Evolutionary conservation across 192 early-diverging fungal genomes (phyloP).

Genomic region (Gigaspora rosea): DNA sequence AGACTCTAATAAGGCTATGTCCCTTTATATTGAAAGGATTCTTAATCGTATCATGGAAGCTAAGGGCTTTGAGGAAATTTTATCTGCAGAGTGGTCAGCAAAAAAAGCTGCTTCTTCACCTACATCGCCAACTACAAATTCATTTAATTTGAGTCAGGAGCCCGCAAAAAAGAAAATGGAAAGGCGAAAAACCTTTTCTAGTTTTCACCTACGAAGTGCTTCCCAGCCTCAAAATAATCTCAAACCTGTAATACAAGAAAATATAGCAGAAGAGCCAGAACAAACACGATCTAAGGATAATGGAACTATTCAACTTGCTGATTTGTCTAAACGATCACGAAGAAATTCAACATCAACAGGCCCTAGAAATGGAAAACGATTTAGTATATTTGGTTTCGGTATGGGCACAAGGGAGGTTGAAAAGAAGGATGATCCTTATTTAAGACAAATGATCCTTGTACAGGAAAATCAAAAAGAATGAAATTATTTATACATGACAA

Average conservation of each 20-base stretch:
- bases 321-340: too few relatives aligned
- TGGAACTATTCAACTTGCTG: too few relatives aligned
- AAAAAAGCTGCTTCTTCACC: not conserved
- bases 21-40: conserved; percentile 78
- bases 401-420: not conserved
- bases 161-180: too few relatives aligned
- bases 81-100: conserved; percentile 13
- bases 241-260: too few relatives aligned
- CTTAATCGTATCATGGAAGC: conserved; percentile 67
- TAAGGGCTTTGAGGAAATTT: conserved; percentile 24
- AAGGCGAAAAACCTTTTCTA: too few relatives aligned
- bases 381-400: too few relatives aligned
- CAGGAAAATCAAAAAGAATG: conserved; percentile 10
- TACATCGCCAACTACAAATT: conserved; percentile 2
- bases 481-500: not conserved
- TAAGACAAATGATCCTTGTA: conserved; percentile 27
- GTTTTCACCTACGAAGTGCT: too few relatives aligned
- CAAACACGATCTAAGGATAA: not conserved
- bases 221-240: too few relatives aligned
- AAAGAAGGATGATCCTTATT: conserved; percentile 25
- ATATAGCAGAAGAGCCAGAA: not conserved
- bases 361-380: too few relatives aligned
- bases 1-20: conserved; percentile 70
- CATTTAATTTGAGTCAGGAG: too few relatives aligned
- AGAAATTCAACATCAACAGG: too few relatives aligned